A percentile compares a stretch with the other conserved stretches of the same genome.
Conservation (phyloP, 2,329 filamentous ascomycete species). For the Chaetomium strumarium region DNA sequence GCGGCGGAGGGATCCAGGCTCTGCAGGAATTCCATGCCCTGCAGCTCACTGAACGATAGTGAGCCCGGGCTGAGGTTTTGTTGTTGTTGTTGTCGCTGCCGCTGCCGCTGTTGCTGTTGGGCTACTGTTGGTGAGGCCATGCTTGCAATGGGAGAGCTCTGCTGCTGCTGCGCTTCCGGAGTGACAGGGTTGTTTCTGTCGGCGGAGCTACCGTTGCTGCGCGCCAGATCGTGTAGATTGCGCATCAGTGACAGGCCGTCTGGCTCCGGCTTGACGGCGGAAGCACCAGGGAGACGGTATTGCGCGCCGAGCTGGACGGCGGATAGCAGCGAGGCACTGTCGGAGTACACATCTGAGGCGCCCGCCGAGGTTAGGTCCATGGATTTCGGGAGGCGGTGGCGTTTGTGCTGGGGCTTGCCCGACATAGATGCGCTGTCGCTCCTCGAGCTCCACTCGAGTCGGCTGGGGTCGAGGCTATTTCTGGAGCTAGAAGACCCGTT, state of each 20-base stretch:
- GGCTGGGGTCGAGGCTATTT: constrained; percentile 19
- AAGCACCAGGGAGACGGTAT: constrained; percentile 10
- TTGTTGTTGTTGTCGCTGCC: constrained; percentile 28
- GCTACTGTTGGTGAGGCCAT: constrained; percentile 28
- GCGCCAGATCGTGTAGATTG: constrained; percentile 36
- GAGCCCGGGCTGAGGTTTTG: constrained; percentile 20
- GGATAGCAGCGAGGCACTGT: constrained; percentile 36
- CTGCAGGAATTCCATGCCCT: constrained; percentile 51
- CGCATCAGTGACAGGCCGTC: constrained; percentile 36
- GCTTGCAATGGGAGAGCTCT: constrained; percentile 26
- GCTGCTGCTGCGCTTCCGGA: constrained; percentile 21
- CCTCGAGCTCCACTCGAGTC: constrained; percentile 29
- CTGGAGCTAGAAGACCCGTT: constrained; percentile 1
- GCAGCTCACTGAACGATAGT: constrained; percentile 42
- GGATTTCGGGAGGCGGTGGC: constrained; percentile 16
- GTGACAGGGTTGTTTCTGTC: constrained; percentile 10
- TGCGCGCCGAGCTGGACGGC: constrained; percentile 28
- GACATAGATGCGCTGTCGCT: constrained; percentile 26
- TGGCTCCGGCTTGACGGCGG: constrained; percentile 33
- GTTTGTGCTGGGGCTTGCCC: constrained; percentile 16
- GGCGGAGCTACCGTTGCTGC: constrained; percentile 35
- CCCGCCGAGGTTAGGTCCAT: constrained; percentile 16
- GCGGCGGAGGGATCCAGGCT: constrained; percentile 28
- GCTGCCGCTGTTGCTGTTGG: not conserved
- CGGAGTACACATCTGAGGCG: constrained; percentile 31